Base-by-base conservation (phyloP, 2,329 filamentous ascomycete genomes). In the Colletotrichum coccodes region DNA sequence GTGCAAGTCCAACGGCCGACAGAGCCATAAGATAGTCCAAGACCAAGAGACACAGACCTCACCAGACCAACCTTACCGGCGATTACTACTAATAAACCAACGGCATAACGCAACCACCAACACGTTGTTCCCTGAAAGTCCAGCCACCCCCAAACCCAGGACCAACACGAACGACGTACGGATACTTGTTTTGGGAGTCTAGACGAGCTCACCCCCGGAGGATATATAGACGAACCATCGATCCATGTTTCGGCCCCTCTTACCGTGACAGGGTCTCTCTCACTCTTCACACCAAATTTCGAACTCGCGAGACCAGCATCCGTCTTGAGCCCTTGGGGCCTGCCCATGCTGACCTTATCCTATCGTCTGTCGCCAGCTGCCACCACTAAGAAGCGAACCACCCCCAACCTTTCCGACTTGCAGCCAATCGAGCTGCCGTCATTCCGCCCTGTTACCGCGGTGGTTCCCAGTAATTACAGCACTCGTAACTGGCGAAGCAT, bases 361-460 rank as follows among this genome's bases (percentile, higher is more conserved):
- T 65, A 65, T 44, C 54, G 61, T 58, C 65, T 68, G 65, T 53
- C 54, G 56, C 66, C 66, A 69, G 66, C 66, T 69, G 66, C 56
- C 42, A n/a, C 66, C 66, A 69, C 66, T 50, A 36, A 60, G 46
- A 69, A 49, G 23, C 36, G 18, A 32, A n/a, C 47, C 60, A 60
- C 42, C 32, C 44, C 44, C 44, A 50, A 50, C 57, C 53, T 30
- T 38, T n/a, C 36, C 38, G 16, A 57, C n/a, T 42, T 59, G n/a
- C 56, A 59, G 21, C 56, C 40, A 59, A 44, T 34, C 56, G 30
- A 59, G n/a, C 14, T 23, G 30, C 14, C 42, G 42, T 47, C 40
- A 8, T 47, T 28, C 26, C 32, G 6, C 26, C 56, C 56, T 34
- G 56, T 23, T 34, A 47, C n/a, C 21, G 40, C 40, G 28, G 30